phyloP scores from a whole-genome alignment of 768 basidiomycete species.

The Suillus decipiens region DNA sequence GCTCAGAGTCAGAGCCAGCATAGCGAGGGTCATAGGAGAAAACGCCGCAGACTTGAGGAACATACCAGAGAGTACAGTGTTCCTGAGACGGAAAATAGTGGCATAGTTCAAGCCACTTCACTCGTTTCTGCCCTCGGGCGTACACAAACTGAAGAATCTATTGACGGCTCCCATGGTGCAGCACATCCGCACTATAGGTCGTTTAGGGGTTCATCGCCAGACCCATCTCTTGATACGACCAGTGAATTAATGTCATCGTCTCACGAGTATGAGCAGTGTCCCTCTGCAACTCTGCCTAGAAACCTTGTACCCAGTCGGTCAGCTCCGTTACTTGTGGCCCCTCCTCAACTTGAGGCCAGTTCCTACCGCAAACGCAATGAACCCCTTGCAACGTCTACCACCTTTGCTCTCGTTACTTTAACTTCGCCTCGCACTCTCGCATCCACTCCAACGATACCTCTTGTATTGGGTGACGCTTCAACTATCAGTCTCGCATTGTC shows the following conservation, averaged over 20 bases:
- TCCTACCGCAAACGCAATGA: no score
- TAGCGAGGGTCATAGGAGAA: background rate
- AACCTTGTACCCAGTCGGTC: background rate
- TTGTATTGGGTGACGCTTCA: background rate
- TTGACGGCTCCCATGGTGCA: no score
- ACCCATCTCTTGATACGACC: background rate
- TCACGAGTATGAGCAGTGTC: background rate
- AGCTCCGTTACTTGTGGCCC: background rate
- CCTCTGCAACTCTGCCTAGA: background rate
- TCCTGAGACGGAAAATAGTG: background rate
- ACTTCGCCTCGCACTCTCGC: background rate
- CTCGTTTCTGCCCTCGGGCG: background rate
- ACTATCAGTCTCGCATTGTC: background rate
- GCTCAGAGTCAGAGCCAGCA: slow-evolving; percentile 9
- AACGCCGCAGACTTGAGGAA: background rate
- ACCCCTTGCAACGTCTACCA: background rate
- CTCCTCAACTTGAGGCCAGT: background rate
- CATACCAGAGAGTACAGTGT: background rate
- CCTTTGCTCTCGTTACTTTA: background rate
- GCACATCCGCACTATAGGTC: background rate
- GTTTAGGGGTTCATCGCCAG: slow-evolving; percentile 1
- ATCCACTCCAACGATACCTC: background rate
- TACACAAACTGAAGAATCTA: background rate
- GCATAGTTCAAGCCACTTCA: no score
- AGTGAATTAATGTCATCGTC: background rate